phyloP scores from a whole-genome alignment of 257 asterid genomes.

The Solanum paucissectum region DNA sequence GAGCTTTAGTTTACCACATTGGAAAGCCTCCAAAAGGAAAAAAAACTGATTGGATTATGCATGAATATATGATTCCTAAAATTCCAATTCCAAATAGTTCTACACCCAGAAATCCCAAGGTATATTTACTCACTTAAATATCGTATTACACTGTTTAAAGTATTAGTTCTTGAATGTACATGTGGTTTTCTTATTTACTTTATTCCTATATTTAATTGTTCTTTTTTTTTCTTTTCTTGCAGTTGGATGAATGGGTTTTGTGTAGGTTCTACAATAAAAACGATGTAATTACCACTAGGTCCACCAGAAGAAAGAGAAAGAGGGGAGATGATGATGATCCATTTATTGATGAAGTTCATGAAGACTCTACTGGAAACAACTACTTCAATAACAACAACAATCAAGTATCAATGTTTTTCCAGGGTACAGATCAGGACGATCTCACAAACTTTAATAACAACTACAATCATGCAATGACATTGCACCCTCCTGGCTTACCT shows the following conservation, averaged over 20 bases:
- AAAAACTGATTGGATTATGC: conserved; percentile 20
- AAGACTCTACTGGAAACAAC: too few relatives aligned
- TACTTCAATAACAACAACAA: neutral
- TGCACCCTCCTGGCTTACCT: neutral
- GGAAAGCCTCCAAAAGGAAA: neutral
- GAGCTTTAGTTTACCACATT: conserved; percentile 8
- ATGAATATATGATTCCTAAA: neutral
- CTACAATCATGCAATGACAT: neutral
- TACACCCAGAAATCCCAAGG: neutral
- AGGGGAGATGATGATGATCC: neutral
- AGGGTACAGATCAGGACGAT: too few relatives aligned
- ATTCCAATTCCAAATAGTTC: neutral
- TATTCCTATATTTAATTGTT: neutral
- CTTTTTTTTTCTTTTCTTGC: neutral
- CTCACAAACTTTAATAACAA: neutral
- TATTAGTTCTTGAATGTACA: neutral
- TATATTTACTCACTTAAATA: neutral
- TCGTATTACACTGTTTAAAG: neutral
- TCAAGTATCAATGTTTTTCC: neutral
- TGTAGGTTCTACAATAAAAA: neutral
- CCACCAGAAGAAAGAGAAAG: neutral
- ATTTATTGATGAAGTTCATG: neutral
- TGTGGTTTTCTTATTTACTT: neutral
- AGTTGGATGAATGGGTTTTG: conserved; percentile 1
- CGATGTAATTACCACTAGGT: too few relatives aligned